phyloP scores from a whole-genome alignment of 805 yeast species.

The Wickerhamiella kazuoi region DNA sequence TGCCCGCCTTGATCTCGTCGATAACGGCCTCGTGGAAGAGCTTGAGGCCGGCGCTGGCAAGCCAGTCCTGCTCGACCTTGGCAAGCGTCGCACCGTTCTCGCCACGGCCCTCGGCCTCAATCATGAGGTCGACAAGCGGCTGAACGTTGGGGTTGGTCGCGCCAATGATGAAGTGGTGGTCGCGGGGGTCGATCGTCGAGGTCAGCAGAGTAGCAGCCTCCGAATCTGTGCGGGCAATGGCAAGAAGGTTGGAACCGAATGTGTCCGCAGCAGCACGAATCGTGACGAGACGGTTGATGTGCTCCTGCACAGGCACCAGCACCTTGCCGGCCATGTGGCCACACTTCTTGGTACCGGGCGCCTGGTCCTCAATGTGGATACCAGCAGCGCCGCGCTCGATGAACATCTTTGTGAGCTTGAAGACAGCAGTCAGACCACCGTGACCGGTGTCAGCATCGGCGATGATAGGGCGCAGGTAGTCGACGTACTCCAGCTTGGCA shows the following conservation, averaged over 20 bases:
- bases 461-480: conserved; percentile 82
- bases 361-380: conserved; percentile 96
- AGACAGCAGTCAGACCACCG: conserved; percentile 94
- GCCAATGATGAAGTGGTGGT: conserved; percentile 83
- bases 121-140: conserved; percentile 60
- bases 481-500: conserved; percentile 53
- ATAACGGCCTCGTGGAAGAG: conserved; percentile 82
- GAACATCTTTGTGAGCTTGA: conserved; percentile 87
- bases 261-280: conserved; percentile 92
- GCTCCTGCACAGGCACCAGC: conserved; percentile 93
- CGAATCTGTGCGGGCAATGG: conserved; percentile 91
- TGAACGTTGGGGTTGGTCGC: conserved; percentile 69
- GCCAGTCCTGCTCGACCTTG: conserved; percentile 68
- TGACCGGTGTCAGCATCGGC: conserved; percentile 99
- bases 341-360: conserved; percentile 96
- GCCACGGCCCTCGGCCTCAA: conserved; percentile 65
- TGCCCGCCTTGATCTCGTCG: conserved; percentile 54
- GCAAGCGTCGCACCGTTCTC: conserved; percentile 53
- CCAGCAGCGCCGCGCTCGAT: conserved; percentile 98
- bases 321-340: conserved; percentile 99
- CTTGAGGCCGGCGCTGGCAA: conserved; percentile 61
- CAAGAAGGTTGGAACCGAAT: conserved; percentile 66
- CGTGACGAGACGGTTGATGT: conserved; percentile 82
- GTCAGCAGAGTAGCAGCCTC: conserved; percentile 94
- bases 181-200: conserved; percentile 85